These are phyloP conservation scores for Mycena metata DNA, from an alignment of 768 basidiomycete genomes.

Conservation along the genomic window DNA sequence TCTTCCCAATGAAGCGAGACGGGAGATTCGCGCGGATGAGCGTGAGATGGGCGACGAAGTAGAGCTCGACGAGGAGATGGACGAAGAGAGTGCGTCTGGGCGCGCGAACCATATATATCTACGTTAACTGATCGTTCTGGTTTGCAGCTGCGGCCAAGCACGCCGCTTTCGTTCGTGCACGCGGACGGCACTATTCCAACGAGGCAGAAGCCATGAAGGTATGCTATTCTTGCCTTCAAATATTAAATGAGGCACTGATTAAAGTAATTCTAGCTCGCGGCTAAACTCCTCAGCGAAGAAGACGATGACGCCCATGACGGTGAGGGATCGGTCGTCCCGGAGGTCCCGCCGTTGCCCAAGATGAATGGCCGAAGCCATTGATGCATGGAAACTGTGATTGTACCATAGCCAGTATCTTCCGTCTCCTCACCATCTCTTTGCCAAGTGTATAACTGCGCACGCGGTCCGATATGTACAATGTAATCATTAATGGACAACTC, in stretches of 20 bases:
- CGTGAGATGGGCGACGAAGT: conserved; percentile 77
- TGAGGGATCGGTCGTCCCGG: conserved; percentile 35
- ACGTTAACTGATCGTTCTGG: conserved; percentile 3
- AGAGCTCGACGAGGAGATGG: conserved; percentile 87
- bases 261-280: conserved; percentile 66
- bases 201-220: conserved; percentile 96
- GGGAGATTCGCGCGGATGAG: conserved; percentile 67
- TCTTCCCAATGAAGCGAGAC: conserved; percentile 77
- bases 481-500: too few species aligned
- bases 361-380: conserved; percentile 30
- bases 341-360: conserved; percentile 32
- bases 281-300: conserved; percentile 72
- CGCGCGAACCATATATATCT: conserved; percentile 1
- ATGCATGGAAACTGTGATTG: conserved; percentile 15
- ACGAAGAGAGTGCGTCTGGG: conserved; percentile 79
- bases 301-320: conserved; percentile 63
- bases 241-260: conserved; percentile 4
- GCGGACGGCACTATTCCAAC: conserved; percentile 90
- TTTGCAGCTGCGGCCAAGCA: conserved; percentile 82
- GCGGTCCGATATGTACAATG: too few species aligned
- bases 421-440: background rate
- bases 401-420: conserved; percentile 13
- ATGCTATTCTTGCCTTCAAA: conserved; percentile 32
- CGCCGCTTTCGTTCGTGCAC: conserved; percentile 83
- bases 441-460: background rate